A percentile compares a stretch with the other conserved stretches of the same genome.
Evolutionary conservation across 2,329 filamentous ascomycete species (phyloP).

Genomic region (Alternaria ethzedia): DNA sequence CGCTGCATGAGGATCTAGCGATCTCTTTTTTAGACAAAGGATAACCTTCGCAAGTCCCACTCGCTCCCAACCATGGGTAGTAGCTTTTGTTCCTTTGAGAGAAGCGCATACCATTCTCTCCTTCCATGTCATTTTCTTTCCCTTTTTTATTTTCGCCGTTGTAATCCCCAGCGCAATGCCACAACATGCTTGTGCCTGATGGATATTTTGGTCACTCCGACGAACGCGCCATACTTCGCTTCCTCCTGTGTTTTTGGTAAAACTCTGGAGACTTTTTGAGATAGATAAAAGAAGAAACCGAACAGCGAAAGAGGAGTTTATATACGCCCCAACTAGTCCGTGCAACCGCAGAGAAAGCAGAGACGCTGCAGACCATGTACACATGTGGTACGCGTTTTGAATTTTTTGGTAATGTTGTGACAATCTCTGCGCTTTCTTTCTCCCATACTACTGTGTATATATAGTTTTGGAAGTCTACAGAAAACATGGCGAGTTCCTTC

Average conservation of each 20-base stretch:
- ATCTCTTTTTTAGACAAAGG: too few relatives aligned
- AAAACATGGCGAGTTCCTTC: background rate
- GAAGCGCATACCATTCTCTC: background rate
- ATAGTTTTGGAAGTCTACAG: background rate
- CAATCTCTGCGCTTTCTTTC: background rate
- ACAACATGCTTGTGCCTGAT: fast-evolving
- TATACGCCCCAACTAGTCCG: background rate
- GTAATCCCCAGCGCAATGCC: background rate
- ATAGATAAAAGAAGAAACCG: background rate
- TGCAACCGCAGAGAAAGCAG: background rate
- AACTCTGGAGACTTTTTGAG: background rate
- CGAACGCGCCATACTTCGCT: background rate
- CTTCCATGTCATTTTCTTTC: background rate
- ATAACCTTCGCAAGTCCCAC: background rate
- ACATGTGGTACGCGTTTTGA: too few relatives aligned
- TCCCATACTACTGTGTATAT: background rate
- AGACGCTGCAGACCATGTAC: background rate
- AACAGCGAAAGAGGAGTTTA: background rate
- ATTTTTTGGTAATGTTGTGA: background rate
- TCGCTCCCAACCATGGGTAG: background rate
- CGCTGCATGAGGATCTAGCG: too few relatives aligned
- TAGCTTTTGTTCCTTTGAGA: background rate
- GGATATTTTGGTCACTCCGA: background rate
- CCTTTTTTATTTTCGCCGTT: background rate
- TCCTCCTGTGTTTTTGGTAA: too few relatives aligned